Percentiles rank a stretch among this genome's conserved stretches.
These are phyloP conservation scores for Mycena galopus DNA, from an alignment of 768 basidiomycete species.

Conservation along the genomic window DNA sequence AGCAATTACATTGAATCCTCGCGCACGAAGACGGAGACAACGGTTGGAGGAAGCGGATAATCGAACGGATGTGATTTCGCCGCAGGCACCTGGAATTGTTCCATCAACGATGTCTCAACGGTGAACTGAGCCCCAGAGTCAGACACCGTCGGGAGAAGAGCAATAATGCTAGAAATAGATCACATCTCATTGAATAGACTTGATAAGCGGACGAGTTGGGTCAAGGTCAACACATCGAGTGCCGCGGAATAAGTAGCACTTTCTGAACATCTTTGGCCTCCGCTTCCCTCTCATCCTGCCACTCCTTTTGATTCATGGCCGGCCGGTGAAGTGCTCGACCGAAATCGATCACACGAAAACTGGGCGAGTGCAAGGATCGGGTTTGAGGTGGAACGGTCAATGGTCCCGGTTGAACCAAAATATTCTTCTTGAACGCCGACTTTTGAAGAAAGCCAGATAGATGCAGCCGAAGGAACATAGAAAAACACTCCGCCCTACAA, in stretches of 20 bases:
- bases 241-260: slow-evolving; percentile 27
- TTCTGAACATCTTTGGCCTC: slow-evolving; percentile 31
- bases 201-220: too few relatives aligned
- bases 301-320: slow-evolving; percentile 15
- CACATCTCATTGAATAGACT: background rate
- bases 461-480: slow-evolving; percentile 58
- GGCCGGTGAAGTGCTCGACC: slow-evolving; percentile 50
- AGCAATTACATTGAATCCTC: slow-evolving; percentile 75
- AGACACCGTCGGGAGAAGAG: background rate
- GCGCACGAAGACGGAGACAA: slow-evolving; percentile 55
- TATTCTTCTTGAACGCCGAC: slow-evolving; percentile 58
- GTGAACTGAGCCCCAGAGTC: background rate
- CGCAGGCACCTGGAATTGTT: background rate
- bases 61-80: background rate
- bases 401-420: slow-evolving; percentile 58
- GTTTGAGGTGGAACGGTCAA: slow-evolving; percentile 46
- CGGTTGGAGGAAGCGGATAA: slow-evolving; percentile 26
- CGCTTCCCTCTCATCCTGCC: slow-evolving; percentile 23
- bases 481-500: slow-evolving; percentile 42
- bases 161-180: background rate
- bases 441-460: slow-evolving; percentile 53
- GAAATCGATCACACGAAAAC: slow-evolving; percentile 66
- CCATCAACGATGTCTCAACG: background rate
- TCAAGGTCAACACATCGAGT: slow-evolving; percentile 26
- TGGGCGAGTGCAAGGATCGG: slow-evolving; percentile 46